These are phyloP conservation scores for Epichloe scottii DNA, from an alignment of 2,329 filamentous ascomycete genomes.

Conservation along the genomic window DNA sequence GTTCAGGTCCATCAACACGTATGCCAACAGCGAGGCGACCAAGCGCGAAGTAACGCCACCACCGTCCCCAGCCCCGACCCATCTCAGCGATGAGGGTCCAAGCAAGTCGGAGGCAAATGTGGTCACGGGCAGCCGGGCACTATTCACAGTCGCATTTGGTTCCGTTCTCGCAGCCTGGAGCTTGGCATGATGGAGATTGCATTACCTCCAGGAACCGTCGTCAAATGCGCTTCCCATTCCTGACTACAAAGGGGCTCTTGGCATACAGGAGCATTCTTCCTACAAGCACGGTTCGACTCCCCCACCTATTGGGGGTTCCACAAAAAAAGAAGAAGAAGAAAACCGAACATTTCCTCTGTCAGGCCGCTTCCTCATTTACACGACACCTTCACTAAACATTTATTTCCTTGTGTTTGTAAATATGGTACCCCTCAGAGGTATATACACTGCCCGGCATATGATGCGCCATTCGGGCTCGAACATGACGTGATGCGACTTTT, in stretches of 20 bases:
- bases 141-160: not conserved
- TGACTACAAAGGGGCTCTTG: no score
- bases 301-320: no score
- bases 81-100: not conserved
- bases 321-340: no score
- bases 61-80: not conserved
- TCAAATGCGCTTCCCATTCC: no score
- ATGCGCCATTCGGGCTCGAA: no score
- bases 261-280: no score
- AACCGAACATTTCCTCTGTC: no score
- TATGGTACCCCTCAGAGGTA: not conserved
- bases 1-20: slow-evolving; percentile 11
- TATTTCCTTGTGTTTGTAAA: not conserved
- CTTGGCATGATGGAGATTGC: not conserved
- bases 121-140: not conserved
- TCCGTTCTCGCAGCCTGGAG: not conserved
- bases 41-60: slow-evolving; percentile 2
- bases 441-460: not conserved
- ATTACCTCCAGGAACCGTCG: no score
- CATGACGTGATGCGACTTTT: not conserved
- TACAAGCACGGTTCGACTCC: no score
- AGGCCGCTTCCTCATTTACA: no score
- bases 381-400: not conserved
- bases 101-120: not conserved
- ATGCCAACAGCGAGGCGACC: slow-evolving; percentile 6